Conservation (phyloP, 192 early-diverging fungal genomes). For the Thamnidium elegans region DNA sequence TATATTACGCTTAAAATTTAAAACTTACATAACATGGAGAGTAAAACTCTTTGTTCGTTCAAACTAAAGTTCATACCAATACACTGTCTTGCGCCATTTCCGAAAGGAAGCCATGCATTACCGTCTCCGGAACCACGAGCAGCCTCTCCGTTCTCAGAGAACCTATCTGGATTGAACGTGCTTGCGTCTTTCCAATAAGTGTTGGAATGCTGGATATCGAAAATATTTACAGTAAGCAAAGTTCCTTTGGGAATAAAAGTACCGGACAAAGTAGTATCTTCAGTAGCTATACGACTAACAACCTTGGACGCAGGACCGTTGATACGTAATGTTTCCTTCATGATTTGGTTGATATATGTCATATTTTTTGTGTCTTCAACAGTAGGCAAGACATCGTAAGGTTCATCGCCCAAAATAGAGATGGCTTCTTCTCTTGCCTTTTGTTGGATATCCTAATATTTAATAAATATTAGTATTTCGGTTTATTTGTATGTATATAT, state of each 20-base stretch:
- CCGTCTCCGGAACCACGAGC: neutral
- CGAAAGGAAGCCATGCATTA: constrained; percentile 53
- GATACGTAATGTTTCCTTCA: constrained; percentile 41
- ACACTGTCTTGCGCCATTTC: constrained; percentile 55
- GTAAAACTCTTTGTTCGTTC: constrained; percentile 52
- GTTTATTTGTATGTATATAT: neutral
- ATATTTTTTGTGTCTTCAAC: constrained; percentile 51
- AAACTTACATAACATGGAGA: constrained; percentile 47
- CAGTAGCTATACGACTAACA: constrained; percentile 13
- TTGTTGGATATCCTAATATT: constrained; percentile 44
- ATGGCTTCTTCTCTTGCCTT: constrained; percentile 55
- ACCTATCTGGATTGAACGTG: constrained; percentile 51
- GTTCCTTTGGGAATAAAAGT: constrained; percentile 26
- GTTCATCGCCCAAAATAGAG: constrained; percentile 50
- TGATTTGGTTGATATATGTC: constrained; percentile 48
- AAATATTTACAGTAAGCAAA: constrained; percentile 17
- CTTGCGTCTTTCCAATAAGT: constrained; percentile 40
- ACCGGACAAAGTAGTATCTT: constrained; percentile 20
- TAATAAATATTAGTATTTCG: neutral
- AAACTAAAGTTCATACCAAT: constrained; percentile 64
- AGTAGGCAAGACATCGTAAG: constrained; percentile 48
- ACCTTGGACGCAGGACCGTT: constrained; percentile 9
- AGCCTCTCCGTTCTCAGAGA: constrained; percentile 21
- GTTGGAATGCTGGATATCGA: constrained; percentile 7
- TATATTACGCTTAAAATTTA: too few species aligned